Base-by-base conservation (phyloP, 139 green algal species). In the Closterium sp. region DNA sequence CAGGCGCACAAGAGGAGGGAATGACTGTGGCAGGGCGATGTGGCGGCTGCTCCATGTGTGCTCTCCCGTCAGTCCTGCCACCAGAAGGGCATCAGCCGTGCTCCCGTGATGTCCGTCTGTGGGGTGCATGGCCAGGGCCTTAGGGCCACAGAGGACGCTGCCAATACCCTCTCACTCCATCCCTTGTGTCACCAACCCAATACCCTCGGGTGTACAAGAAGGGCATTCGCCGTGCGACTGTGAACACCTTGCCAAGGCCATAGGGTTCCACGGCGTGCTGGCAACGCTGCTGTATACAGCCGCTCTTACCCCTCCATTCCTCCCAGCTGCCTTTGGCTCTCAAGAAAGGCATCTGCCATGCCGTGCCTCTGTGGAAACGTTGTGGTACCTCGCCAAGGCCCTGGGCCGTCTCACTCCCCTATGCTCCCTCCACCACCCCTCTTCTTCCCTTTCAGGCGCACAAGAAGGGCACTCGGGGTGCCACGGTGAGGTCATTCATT, bases 231-330 rank as follows among this genome's bases (percentile, higher is more conserved):
- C 95, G 97, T 84, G 98, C 98, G 16, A 98, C 98, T 4, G 98
- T 99, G 94, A 99, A 99, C 96, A 99, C 98, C 0, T 99, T 99
- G 98, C 98, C 86, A 98, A 99, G 95, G 98, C 98, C 64, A 99
- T 99, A 81, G 98, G 7, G 96, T 98, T 35, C 36, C 96, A 99
- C 95, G 98, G 99, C 89, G 98, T 99, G 92, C 96, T 99, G 91
- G 98, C 98, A 21, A 99, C 98, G 81, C 95, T 99, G 92, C 95
- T 99, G 43, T 99, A 99, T 96, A 99, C 23, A 99, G 21, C 43
- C 23, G 21, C 43, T 69, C 43, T 25, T 16, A 25, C 43, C 43
- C 43, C 23, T 12, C 43, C 23, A 16, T 1, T 16, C 43, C 43
- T 69, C 8, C 43, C 8, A 12, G 21, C 43, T 69, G 3, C 12